Percentiles rank a stretch among this genome's conserved stretches.
These are phyloP conservation scores for Pseudocercospora crystallina DNA, from an alignment of 2,329 filamentous ascomycete genomes.

Conservation along the genomic window DNA sequence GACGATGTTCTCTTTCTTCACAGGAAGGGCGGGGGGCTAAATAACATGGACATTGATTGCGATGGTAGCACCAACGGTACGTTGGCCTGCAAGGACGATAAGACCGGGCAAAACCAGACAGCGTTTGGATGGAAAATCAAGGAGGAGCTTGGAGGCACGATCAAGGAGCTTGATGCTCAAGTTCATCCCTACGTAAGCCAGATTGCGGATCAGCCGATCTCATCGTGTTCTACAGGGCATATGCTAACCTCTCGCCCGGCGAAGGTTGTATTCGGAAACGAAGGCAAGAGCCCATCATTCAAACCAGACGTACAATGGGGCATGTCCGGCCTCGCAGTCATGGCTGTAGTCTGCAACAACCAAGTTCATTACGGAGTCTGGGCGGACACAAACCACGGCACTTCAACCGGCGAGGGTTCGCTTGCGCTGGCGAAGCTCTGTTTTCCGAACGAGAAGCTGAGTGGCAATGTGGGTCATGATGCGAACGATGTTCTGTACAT, in stretches of 20 bases:
- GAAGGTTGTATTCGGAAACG: slow-evolving; percentile 57
- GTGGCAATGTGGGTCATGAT: slow-evolving; percentile 57
- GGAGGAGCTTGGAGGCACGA: no score
- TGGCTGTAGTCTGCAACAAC: slow-evolving; percentile 55
- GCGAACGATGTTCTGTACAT: slow-evolving; percentile 61
- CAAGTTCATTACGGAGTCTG: slow-evolving; percentile 59
- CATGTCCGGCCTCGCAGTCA: slow-evolving; percentile 53
- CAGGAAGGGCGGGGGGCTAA: slow-evolving; percentile 42
- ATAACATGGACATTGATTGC: slow-evolving; percentile 61
- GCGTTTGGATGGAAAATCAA: no score
- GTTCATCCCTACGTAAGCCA: slow-evolving; percentile 53
- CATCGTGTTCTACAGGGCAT: no score
- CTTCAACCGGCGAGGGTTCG: slow-evolving; percentile 56
- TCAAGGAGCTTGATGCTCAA: slow-evolving; percentile 51
- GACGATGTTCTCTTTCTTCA: slow-evolving; percentile 47
- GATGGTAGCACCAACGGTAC: slow-evolving; percentile 43
- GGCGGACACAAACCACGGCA: slow-evolving; percentile 61
- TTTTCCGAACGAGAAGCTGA: slow-evolving; percentile 49
- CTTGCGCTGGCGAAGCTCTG: slow-evolving; percentile 59
- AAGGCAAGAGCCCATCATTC: no score
- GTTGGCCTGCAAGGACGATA: slow-evolving; percentile 22
- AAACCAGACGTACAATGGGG: slow-evolving; percentile 37
- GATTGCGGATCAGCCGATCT: no score
- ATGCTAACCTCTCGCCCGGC: no score
- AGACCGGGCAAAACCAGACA: slow-evolving; percentile 48